Evolutionary conservation across 2,329 filamentous ascomycete genomes (phyloP), one percentile per base, ranked within the genome.

Genomic region (Alternaria triticimaculans): DNA sequence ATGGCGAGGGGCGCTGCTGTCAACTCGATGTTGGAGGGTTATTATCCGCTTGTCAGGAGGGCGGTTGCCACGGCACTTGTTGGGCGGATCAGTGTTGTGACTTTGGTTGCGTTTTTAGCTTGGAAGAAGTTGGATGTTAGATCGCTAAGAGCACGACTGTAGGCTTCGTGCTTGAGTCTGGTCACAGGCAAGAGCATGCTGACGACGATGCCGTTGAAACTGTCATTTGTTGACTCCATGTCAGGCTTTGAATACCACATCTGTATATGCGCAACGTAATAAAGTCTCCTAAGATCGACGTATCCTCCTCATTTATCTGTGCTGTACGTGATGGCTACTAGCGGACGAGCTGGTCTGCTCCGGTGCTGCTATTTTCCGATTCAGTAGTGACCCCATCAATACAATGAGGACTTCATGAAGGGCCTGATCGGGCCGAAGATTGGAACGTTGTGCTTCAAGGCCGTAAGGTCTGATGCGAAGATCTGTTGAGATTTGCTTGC

Each of bases 11-110:
- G 76, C 2, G 77, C 78, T 14, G 82, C 82, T 10, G 83, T 86
- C 4, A 80, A 83, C 44, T 81, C 80, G 0, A 81, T 86, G 80
- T 72, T 86, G 6, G 83, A 86, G 67, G 85, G 85, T 12, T 87
- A 87, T 62, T 86, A 86, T 72, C 83, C 84, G 50, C 80, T 85
- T 62, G 80, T 86, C 18, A 76, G 83, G 57, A 80, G 74, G 67
- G 83, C 84, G 5, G 83, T 87, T 4, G 78, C 80, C 15, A 72
- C 81, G 11, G 80, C 83, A 9, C 68, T 85, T 55, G 66, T 80
- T 2, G 80, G 78, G 1, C 73, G 83, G 26, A 61, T 80, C 51
- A 59, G 74, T 14, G 55, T 77, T 7, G 65, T 67, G 12, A 68
- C 73, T 33, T 48, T 77, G 20, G 48, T 74, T 15, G 67, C 68